Percentiles rank a stretch among this genome's conserved stretches.
phyloP scores from a whole-genome alignment of 352 stramenopile genomes.

The Pythium myriotylum region DNA sequence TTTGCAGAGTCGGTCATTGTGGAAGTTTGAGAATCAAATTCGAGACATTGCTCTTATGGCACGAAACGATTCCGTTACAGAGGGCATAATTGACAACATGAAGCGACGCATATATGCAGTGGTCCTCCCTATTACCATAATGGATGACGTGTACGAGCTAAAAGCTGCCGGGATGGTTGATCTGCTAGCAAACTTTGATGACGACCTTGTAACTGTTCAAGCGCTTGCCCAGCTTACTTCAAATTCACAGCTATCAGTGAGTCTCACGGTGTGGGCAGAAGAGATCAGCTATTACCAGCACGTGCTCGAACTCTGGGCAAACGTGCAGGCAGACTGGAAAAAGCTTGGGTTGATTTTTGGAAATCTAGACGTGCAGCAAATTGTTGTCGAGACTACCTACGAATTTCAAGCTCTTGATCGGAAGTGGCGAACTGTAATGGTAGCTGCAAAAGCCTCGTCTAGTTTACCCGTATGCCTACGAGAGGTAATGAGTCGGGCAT shows the following conservation, averaged over 20 bases:
- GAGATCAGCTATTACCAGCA: conserved; percentile 65
- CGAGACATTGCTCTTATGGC: conserved; percentile 59
- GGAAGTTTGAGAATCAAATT: conserved; percentile 59
- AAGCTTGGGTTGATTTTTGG: conserved; percentile 49
- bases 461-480: conserved; percentile 56
- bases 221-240: conserved; percentile 50
- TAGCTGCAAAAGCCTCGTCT: conserved; percentile 45
- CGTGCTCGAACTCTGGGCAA: conserved; percentile 57
- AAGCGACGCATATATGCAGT: conserved; percentile 45
- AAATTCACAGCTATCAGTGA: conserved; percentile 35
- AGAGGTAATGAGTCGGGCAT: conserved; percentile 60
- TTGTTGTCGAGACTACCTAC: conserved; percentile 49
- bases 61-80: conserved; percentile 53
- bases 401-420: conserved; percentile 67
- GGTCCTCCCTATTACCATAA: conserved; percentile 43
- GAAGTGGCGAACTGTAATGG: conserved; percentile 77
- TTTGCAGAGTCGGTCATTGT: conserved; percentile 47
- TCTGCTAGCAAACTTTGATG: conserved; percentile 50
- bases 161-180: conserved; percentile 32
- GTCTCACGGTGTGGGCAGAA: conserved; percentile 58
- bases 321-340: conserved; percentile 54
- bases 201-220: conserved; percentile 64
- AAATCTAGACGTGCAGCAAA: conserved; percentile 59
- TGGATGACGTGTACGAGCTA: conserved; percentile 50
- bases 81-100: conserved; percentile 64